phyloP scores from a whole-genome alignment of 768 basidiomycete species.

The Termitomyces eurrhizus region DNA sequence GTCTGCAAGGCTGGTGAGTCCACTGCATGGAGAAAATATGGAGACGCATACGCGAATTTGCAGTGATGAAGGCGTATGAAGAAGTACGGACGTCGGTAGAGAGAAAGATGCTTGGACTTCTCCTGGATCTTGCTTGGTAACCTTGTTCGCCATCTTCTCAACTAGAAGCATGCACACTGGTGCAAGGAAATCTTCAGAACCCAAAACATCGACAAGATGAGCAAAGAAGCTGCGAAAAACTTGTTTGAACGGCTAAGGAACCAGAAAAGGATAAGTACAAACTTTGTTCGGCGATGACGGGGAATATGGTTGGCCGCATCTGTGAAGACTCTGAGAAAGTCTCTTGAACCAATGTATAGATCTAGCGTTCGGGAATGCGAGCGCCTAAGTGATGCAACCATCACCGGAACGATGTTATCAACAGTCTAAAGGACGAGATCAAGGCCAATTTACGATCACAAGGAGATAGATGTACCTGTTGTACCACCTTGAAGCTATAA shows the following conservation, averaged over 20 bases:
- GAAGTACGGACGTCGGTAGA: constrained; percentile 64
- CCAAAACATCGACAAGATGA: constrained; percentile 81
- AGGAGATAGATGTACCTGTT: constrained; percentile 53
- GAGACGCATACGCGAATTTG: constrained; percentile 48
- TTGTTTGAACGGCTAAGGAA: background rate
- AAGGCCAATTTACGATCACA: background rate
- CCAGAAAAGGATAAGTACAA: constrained; percentile 19
- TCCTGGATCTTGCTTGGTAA: constrained; percentile 55
- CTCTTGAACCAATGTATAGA: constrained; percentile 65
- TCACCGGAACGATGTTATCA: constrained; percentile 89
- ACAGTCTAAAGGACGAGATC: constrained; percentile 59
- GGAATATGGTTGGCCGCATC: constrained; percentile 92
- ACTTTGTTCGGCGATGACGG: constrained; percentile 89
- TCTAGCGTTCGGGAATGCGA: constrained; percentile 50
- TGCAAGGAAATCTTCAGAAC: constrained; percentile 73
- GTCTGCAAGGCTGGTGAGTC: constrained; percentile 35
- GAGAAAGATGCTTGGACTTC: constrained; percentile 58
- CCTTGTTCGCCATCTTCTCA: constrained; percentile 69
- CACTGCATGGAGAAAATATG: background rate
- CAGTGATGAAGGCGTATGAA: constrained; percentile 42
- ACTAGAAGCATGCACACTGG: constrained; percentile 82
- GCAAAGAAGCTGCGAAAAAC: constrained; percentile 68
- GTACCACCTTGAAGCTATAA: constrained; percentile 93
- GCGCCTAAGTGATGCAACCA: constrained; percentile 74
- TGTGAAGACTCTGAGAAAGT: constrained; percentile 88